Conservation (phyloP, 257 asterid genomes). For the Capsicum chinense region DNA sequence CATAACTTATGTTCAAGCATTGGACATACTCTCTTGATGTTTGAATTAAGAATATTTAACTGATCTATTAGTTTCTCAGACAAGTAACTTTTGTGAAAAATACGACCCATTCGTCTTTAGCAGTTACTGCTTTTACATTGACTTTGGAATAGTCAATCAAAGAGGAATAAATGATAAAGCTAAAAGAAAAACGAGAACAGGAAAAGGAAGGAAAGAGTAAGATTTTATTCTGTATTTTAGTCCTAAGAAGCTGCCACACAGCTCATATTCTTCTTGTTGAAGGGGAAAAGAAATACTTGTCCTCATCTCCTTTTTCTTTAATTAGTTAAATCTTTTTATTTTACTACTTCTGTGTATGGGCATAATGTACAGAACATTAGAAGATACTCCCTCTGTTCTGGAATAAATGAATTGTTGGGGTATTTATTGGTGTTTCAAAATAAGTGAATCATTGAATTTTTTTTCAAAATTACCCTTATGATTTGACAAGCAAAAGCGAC, state of each 20-base stretch:
- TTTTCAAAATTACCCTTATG: too few relatives aligned
- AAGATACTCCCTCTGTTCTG: not conserved
- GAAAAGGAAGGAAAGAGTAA: not conserved
- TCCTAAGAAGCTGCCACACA: not conserved
- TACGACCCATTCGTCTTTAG: not conserved
- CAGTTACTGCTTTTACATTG: not conserved
- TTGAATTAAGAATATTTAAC: not conserved
- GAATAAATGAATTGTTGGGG: too few relatives aligned
- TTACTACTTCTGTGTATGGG: not conserved
- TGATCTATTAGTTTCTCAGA: not conserved
- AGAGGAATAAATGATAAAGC: not conserved
- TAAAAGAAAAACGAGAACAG: not conserved
- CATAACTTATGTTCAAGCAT: not conserved
- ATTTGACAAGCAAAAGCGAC: too few relatives aligned
- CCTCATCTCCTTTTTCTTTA: not conserved
- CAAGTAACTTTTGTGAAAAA: not conserved
- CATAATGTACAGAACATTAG: not conserved
- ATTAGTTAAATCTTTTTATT: not conserved
- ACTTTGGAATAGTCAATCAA: not conserved
- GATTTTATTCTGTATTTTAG: not conserved
- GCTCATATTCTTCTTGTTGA: constrained; percentile 18
- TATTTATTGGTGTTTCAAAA: too few relatives aligned
- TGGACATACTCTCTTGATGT: constrained; percentile 17
- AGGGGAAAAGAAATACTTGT: not conserved
- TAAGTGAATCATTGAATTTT: too few relatives aligned